Percentiles rank a stretch among this genome's conserved stretches.
Evolutionary conservation across 345 rosid species (phyloP).

Genomic region (Linum lewisii): DNA sequence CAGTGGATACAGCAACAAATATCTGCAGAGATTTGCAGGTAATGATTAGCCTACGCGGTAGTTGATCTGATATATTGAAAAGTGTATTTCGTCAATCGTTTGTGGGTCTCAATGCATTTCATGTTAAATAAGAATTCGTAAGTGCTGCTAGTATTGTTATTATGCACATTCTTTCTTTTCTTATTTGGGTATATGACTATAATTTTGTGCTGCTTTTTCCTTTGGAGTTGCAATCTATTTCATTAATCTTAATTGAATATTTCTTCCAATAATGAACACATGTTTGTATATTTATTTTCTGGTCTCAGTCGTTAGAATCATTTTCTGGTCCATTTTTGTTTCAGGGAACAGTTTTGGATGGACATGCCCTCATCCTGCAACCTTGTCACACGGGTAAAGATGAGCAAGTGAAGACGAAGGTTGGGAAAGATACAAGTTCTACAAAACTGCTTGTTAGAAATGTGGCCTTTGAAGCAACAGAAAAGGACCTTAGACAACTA

Average conservation of each 20-base stretch:
- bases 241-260: too few relatives aligned
- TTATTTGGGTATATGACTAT: too few relatives aligned
- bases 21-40: slow-evolving; percentile 72
- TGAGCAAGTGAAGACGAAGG: slow-evolving; percentile 42
- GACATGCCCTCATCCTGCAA: slow-evolving; percentile 82
- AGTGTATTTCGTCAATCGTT: background rate
- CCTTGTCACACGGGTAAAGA: slow-evolving; percentile 69
- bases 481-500: slow-evolving; percentile 78
- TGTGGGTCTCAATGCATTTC: background rate
- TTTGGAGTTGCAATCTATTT: background rate
- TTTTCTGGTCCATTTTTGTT: slow-evolving; percentile 5
- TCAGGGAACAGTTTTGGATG: slow-evolving; percentile 84
- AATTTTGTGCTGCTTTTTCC: too few relatives aligned
- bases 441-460: slow-evolving; percentile 80
- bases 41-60: slow-evolving; percentile 9
- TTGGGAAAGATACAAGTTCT: slow-evolving; percentile 49
- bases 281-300: too few relatives aligned
- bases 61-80: background rate
- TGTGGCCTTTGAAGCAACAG: slow-evolving; percentile 93
- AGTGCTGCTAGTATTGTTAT: too few relatives aligned
- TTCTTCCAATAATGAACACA: too few relatives aligned
- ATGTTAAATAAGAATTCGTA: too few relatives aligned
- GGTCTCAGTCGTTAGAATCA: background rate
- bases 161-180: too few relatives aligned
- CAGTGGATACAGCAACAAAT: slow-evolving; percentile 62